Evolutionary conservation across 352 stramenopile genomes (phyloP).

Genomic region (Globisporangium carolinianum): DNA sequence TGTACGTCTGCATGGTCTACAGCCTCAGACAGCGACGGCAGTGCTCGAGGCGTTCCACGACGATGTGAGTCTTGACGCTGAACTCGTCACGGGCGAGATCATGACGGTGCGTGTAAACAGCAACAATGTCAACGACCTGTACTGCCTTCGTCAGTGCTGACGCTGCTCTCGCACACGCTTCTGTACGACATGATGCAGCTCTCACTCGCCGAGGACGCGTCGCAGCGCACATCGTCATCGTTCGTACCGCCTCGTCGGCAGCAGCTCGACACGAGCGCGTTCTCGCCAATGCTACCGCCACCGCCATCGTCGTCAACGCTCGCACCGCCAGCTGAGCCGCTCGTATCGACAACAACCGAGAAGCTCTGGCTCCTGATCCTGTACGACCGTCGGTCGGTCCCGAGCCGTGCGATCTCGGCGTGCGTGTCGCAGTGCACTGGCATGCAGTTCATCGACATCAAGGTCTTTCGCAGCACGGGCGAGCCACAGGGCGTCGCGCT

Average conservation of each 20-base stretch:
- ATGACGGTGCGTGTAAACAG: neutral
- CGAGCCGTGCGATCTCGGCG: slow-evolving; percentile 57
- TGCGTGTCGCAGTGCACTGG: slow-evolving; percentile 45
- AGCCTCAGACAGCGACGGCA: slow-evolving; percentile 40
- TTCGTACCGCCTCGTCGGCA: neutral
- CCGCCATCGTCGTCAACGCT: slow-evolving; percentile 1
- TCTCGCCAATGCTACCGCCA: neutral
- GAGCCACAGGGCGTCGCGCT: slow-evolving; percentile 68
- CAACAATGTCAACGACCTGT: no score
- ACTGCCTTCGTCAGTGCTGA: no score
- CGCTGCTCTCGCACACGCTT: no score
- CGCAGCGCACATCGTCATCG: neutral
- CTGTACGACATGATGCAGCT: slow-evolving; percentile 14
- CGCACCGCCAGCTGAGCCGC: neutral
- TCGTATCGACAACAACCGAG: slow-evolving; percentile 12
- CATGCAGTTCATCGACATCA: slow-evolving; percentile 84
- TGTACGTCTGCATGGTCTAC: neutral
- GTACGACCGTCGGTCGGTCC: slow-evolving; percentile 46
- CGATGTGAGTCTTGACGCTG: slow-evolving; percentile 12
- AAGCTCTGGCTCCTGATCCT: slow-evolving; percentile 63
- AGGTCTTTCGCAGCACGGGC: slow-evolving; percentile 51
- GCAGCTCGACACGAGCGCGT: slow-evolving; percentile 3
- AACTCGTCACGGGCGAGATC: slow-evolving; percentile 22
- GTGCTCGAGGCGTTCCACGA: slow-evolving; percentile 57
- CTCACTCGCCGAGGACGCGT: slow-evolving; percentile 34